Conservation (phyloP, 306 rosid genomes). For the Vicia villosa region DNA sequence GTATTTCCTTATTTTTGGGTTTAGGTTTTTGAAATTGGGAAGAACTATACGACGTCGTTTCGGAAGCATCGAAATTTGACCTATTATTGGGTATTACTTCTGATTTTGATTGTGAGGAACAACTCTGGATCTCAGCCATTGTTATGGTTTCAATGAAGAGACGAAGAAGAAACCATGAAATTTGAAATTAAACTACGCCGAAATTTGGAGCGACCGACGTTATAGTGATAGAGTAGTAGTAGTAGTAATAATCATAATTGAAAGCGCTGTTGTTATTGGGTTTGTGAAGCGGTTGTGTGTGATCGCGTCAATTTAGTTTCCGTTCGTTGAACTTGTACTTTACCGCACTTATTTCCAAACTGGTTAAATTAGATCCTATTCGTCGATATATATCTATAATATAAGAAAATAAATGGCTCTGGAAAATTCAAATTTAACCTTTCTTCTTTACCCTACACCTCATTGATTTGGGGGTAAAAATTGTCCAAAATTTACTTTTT, state of each 20-base stretch:
- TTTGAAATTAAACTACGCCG: not conserved
- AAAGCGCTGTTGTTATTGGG: not conserved
- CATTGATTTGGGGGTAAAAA: too few species aligned
- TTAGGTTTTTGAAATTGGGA: conserved; percentile 33
- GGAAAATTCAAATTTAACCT: too few species aligned
- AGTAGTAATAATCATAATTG: not conserved
- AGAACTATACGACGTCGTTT: conserved; percentile 41
- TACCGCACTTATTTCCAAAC: conserved; percentile 1
- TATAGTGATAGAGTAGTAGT: not conserved
- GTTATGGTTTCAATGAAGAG: conserved; percentile 1
- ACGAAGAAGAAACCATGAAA: conserved; percentile 2
- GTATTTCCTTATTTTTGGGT: conserved; percentile 32
- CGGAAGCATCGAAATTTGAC: conserved; percentile 42
- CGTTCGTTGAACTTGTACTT: not conserved
- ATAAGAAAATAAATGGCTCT: too few species aligned
- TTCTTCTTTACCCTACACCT: too few species aligned
- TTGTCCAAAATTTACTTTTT: too few species aligned
- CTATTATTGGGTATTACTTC: not conserved
- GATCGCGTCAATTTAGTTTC: not conserved
- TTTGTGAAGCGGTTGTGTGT: not conserved
- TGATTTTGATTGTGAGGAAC: not conserved
- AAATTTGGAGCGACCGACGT: conserved; percentile 9
- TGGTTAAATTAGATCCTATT: too few species aligned
- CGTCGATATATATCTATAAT: too few species aligned
- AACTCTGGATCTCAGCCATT: conserved; percentile 30